Conservation (phyloP, 2,329 filamentous ascomycete species). For the Aureobasidium sp. region DNA sequence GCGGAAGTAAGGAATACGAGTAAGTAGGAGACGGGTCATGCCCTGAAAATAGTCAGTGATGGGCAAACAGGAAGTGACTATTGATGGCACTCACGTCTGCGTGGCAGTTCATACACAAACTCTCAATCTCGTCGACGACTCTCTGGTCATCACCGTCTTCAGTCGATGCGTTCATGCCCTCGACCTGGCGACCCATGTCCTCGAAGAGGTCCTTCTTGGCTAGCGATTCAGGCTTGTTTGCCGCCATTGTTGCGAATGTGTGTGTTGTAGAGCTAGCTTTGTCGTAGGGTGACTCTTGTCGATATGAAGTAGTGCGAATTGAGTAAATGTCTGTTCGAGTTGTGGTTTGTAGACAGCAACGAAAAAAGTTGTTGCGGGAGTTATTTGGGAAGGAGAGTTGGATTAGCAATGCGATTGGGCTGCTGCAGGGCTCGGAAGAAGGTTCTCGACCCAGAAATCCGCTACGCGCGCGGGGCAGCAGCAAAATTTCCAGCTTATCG, state of each 20-base stretch:
- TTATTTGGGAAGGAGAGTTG: background rate
- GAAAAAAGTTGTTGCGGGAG: background rate
- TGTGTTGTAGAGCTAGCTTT: background rate
- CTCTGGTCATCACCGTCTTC: slow-evolving; percentile 37
- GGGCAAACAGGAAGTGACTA: background rate
- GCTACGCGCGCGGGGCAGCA: background rate
- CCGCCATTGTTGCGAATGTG: slow-evolving; percentile 11
- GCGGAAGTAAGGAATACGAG: slow-evolving; percentile 92
- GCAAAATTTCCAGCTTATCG: slow-evolving; percentile 10
- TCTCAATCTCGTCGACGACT: slow-evolving; percentile 48
- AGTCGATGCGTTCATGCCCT: slow-evolving; percentile 30
- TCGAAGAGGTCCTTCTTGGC: slow-evolving; percentile 45
- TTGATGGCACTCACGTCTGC: slow-evolving; percentile 33
- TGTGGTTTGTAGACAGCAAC: background rate
- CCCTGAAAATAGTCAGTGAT: slow-evolving; percentile 48
- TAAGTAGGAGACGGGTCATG: slow-evolving; percentile 76
- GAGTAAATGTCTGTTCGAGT: background rate
- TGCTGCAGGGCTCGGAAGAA: background rate
- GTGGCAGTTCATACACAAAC: slow-evolving; percentile 50
- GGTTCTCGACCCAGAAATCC: background rate
- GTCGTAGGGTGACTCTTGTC: background rate
- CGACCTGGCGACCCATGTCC: slow-evolving; percentile 46
- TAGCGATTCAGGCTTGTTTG: slow-evolving; percentile 23
- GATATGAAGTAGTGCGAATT: background rate
- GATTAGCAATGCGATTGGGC: slow-evolving; percentile 12